phyloP scores from a whole-genome alignment of 164 flowering plant genomes.

The Vitis labrusca region DNA sequence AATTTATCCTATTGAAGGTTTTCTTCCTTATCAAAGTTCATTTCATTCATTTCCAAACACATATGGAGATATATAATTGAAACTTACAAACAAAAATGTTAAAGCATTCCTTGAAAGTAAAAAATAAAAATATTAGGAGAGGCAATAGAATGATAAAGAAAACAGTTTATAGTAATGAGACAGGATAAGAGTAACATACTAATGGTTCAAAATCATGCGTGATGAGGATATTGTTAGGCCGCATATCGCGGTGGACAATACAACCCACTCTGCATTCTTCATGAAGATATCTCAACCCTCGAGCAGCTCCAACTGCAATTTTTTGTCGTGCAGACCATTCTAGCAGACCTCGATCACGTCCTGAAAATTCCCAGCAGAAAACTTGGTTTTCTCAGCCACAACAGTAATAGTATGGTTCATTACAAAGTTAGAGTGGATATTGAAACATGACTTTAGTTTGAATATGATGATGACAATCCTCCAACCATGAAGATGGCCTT shows the following conservation, averaged over 20 bases:
- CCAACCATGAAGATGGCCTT: neutral
- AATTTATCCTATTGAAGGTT: too few relatives aligned
- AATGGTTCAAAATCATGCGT: conserved; percentile 96
- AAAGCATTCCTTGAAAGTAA: neutral
- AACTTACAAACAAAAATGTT: neutral
- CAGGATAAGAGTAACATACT: conserved; percentile 33
- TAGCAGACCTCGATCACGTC: conserved; percentile 42
- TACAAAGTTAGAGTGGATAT: neutral
- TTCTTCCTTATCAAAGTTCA: too few relatives aligned
- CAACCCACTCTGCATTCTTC: conserved; percentile 99
- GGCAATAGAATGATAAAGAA: neutral
- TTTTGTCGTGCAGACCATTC: conserved; percentile 85
- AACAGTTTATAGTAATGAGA: neutral
- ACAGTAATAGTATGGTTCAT: neutral
- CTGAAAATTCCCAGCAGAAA: conserved; percentile 30
- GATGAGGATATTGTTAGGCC: conserved; percentile 95
- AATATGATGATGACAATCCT: neutral
- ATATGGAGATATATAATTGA: neutral
- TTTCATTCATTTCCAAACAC: neutral
- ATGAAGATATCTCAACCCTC: conserved; percentile 95
- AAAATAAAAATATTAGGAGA: neutral
- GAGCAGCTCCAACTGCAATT: conserved; percentile 94
- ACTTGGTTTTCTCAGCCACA: neutral
- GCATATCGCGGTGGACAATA: conserved; percentile 92
- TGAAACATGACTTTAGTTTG: too few relatives aligned